These are phyloP conservation scores for Pythium dissimile DNA, from an alignment of 352 stramenopile species.

Conservation along the genomic window DNA sequence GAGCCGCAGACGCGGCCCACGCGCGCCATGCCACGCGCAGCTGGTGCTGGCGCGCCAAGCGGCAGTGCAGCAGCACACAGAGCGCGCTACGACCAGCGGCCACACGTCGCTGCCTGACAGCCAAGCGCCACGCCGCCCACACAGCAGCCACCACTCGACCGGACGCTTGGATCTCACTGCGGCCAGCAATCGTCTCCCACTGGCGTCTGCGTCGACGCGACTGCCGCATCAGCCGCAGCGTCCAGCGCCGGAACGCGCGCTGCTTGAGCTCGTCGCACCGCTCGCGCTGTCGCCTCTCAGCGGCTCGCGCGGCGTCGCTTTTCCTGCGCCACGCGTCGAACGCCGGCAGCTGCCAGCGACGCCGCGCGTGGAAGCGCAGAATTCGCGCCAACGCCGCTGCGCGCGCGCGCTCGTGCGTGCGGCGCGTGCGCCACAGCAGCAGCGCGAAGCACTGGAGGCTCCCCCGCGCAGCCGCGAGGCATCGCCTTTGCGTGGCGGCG, in stretches of 20 bases:
- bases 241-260: background rate
- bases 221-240: background rate
- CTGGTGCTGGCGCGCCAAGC: no score
- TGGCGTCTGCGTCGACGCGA: background rate
- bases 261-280: background rate
- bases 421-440: background rate
- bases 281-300: background rate
- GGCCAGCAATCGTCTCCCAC: background rate
- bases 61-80: no score
- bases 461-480: background rate
- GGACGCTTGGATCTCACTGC: background rate
- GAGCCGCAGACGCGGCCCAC: no score
- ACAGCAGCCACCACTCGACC: background rate
- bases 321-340: constrained; percentile 9
- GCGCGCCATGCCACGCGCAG: no score
- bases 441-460: constrained; percentile 4
- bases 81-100: no score
- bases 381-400: background rate
- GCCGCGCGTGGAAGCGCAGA: background rate
- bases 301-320: background rate
- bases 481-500: background rate
- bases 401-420: background rate
- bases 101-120: background rate
- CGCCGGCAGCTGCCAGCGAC: constrained; percentile 3
- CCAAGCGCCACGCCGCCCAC: background rate